Base-by-base conservation (phyloP, 192 early-diverging fungal species). In the Diversispora epigaea region DNA sequence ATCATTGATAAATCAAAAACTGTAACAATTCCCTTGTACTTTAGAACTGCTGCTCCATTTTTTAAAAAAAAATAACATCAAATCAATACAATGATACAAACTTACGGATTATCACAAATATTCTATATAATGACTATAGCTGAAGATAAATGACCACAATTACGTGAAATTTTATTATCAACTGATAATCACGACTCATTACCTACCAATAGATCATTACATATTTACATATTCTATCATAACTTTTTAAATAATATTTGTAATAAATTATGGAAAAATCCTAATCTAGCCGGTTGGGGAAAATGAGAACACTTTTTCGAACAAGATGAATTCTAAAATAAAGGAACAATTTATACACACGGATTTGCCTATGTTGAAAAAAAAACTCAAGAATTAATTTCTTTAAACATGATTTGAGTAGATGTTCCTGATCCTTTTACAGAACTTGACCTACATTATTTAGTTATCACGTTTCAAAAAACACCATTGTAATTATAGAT, bases 91-190 rank as follows among this genome's bases (percentile, higher is more conserved):
- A 65, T 65, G 40, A 65, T 65, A 3, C 15, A 43, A 41, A 15
- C 1, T 9, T 65, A 41, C n/a, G 63, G 63, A n/a, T 46, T 65
- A 65, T 40, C 63, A 4, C n/a, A 46, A 14, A 58, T 65, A 12
- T 65, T 65, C 43, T 45, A 45, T 22, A 65, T 40, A n/a, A 7
- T 65, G 22, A 45, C 64, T 14, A 65, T 65, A 40, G 63, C 39
- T n/a, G 63, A 65, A 65, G 12, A 14, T 14, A 65, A 65, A 44
- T 44, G 63, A 40, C 10, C 14, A 65, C 63, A 65, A 43, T 40
- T 65, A 65, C 11, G n/a, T 0, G 9, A 66, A 66, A 66, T 66
- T 46, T 25, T 66, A 8, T 8, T 19, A 17, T 44, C 8, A 9
- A 44, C 64, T 43, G 40, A 43, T 66, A 43, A 15, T 43, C 25